Conservation (phyloP, 192 early-diverging fungal species). For the Geranomyces variabilis region DNA sequence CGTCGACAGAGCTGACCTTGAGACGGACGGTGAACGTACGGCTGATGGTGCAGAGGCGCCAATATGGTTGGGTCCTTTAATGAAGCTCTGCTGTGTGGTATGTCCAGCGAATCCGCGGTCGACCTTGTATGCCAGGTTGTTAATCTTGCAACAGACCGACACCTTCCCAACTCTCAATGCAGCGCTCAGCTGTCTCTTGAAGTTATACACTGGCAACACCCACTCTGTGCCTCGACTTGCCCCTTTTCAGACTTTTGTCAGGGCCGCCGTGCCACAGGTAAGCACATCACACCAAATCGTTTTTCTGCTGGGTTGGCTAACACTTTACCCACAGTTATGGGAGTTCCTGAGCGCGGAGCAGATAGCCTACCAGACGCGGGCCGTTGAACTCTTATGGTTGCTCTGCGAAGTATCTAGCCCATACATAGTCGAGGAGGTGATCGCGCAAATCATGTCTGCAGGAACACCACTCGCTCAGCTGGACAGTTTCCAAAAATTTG, state of each 20-base stretch:
- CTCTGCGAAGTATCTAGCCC: conserved; percentile 55
- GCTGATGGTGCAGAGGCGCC: neutral
- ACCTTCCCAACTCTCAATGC: conserved; percentile 18
- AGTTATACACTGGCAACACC: neutral
- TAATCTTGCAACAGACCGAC: neutral
- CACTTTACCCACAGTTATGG: conserved; percentile 65
- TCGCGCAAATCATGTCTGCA: conserved; percentile 40
- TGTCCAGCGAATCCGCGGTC: neutral
- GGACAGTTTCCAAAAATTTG: conserved; percentile 64
- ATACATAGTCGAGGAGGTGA: conserved; percentile 65
- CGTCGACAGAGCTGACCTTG: too few species aligned
- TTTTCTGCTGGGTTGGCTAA: too few species aligned
- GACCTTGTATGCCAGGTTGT: too few species aligned
- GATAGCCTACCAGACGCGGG: conserved; percentile 60
- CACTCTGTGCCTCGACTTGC: neutral
- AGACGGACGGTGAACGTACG: too few species aligned
- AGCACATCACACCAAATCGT: neutral
- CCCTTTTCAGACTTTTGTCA: neutral
- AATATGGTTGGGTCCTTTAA: neutral
- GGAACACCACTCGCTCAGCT: conserved; percentile 37
- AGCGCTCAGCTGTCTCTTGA: conserved; percentile 3
- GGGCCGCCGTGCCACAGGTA: neutral
- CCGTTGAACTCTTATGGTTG: conserved; percentile 68
- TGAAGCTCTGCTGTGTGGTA: conserved; percentile 1
- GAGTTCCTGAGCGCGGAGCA: conserved; percentile 60